Conservation (phyloP, 371 early-diverging fungal species). For the Actinomortierella ambigua region DNA sequence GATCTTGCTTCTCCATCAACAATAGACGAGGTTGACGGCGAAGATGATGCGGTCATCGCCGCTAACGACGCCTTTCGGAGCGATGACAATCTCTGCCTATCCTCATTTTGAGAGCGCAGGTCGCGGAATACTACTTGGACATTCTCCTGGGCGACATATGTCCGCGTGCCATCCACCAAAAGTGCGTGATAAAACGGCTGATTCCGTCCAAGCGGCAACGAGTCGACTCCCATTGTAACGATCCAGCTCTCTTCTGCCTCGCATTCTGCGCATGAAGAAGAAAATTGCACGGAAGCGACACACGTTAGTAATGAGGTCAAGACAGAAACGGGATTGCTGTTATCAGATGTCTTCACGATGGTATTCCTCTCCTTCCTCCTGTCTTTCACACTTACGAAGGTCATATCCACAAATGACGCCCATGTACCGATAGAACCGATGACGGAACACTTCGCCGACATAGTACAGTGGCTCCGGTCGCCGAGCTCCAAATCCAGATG, state of each 20-base stretch:
- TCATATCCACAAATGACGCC: constrained; percentile 47
- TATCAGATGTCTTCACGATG: too few relatives aligned
- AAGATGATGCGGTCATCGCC: not conserved
- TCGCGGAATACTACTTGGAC: constrained; percentile 37
- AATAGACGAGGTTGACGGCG: not conserved
- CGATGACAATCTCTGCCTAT: not conserved
- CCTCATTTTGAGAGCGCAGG: not conserved
- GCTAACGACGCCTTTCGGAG: not conserved
- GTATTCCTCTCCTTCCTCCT: too few relatives aligned
- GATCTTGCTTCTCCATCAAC: not conserved
- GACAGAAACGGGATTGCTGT: too few relatives aligned
- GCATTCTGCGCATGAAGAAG: constrained; percentile 14
- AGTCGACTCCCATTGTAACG: constrained; percentile 29
- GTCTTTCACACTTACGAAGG: constrained; percentile 18
- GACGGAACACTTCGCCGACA: constrained; percentile 46
- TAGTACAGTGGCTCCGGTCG: constrained; percentile 38
- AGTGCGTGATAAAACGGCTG: constrained; percentile 45
- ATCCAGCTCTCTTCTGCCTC: constrained; percentile 37
- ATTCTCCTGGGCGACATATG: constrained; percentile 45
- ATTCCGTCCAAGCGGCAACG: constrained; percentile 18
- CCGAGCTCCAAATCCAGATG: constrained; percentile 4
- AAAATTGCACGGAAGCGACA: not conserved
- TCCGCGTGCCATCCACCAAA: constrained; percentile 23
- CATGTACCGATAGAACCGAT: constrained; percentile 28
- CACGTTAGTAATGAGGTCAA: too few relatives aligned